These are phyloP conservation scores for Euclidium syriacum DNA, from an alignment of 345 rosid species.

Conservation along the genomic window DNA sequence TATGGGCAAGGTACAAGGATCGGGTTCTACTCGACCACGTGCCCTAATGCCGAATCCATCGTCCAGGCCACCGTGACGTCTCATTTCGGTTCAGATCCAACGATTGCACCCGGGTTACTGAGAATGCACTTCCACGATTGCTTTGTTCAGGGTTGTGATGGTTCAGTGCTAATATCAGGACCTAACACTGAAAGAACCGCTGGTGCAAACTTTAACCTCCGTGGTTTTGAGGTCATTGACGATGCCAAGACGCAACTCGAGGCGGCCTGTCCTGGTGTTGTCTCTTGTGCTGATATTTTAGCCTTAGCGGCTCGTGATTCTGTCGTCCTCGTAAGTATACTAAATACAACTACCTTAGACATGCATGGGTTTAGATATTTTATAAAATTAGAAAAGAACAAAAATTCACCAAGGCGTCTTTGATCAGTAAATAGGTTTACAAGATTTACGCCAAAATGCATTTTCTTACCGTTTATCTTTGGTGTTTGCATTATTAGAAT, in stretches of 20 bases:
- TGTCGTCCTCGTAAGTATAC: slow-evolving; percentile 14
- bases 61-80: slow-evolving; percentile 24
- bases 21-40: slow-evolving; percentile 40
- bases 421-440: too few relatives aligned
- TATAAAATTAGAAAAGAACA: too few relatives aligned
- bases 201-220: slow-evolving; percentile 23
- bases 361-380: neutral
- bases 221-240: slow-evolving; percentile 33
- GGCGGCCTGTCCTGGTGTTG: slow-evolving; percentile 38
- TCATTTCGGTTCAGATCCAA: slow-evolving; percentile 23
- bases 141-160: slow-evolving; percentile 47
- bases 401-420: too few relatives aligned
- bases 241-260: slow-evolving; percentile 33
- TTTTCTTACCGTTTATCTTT: neutral
- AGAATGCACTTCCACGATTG: slow-evolving; percentile 49
- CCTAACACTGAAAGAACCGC: slow-evolving; percentile 38
- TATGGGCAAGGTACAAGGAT: slow-evolving; percentile 26
- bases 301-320: slow-evolving; percentile 45
- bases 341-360: neutral
- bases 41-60: slow-evolving; percentile 37
- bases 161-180: slow-evolving; percentile 40
- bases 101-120: slow-evolving; percentile 35
- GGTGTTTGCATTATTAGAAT: neutral
- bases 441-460: neutral
- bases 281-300: slow-evolving; percentile 48